Conservation (phyloP, 331 rosid genomes). For the Pyracantha coccinea region DNA sequence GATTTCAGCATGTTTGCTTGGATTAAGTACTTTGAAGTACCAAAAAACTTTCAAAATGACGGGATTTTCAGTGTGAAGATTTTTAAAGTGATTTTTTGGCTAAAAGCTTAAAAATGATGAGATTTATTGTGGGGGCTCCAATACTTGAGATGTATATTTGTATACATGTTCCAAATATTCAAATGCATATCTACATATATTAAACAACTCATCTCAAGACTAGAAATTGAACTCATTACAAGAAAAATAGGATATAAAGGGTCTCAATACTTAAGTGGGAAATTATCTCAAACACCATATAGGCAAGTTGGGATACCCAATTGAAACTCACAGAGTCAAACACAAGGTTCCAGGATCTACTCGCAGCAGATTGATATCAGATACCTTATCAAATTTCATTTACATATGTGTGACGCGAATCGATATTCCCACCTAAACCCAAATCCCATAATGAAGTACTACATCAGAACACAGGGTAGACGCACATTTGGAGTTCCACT, state of each 20-base stretch:
- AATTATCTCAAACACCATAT: not conserved
- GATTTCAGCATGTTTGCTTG: not conserved
- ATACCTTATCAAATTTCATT: not conserved
- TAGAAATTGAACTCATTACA: not conserved
- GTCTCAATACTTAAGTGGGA: not conserved
- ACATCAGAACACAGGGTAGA: not conserved
- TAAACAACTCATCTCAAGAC: not conserved
- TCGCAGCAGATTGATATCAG: not conserved
- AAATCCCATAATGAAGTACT: not conserved
- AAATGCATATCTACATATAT: not conserved
- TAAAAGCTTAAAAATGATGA: not conserved
- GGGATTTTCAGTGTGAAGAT: not conserved
- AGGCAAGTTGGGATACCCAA: not conserved
- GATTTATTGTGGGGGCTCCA: not conserved
- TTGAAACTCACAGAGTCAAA: not conserved
- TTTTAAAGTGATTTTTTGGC: not conserved
- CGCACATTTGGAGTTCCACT: not conserved
- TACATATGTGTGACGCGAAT: not conserved
- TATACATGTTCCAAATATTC: not conserved
- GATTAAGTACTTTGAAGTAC: not conserved
- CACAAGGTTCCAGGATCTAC: not conserved
- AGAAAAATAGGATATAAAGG: not conserved
- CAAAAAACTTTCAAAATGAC: not conserved
- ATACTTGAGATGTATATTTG: not conserved
- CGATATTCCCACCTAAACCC: not conserved